Conservation (phyloP, 768 basidiomycete genomes). For the Tulasnella sp. region DNA sequence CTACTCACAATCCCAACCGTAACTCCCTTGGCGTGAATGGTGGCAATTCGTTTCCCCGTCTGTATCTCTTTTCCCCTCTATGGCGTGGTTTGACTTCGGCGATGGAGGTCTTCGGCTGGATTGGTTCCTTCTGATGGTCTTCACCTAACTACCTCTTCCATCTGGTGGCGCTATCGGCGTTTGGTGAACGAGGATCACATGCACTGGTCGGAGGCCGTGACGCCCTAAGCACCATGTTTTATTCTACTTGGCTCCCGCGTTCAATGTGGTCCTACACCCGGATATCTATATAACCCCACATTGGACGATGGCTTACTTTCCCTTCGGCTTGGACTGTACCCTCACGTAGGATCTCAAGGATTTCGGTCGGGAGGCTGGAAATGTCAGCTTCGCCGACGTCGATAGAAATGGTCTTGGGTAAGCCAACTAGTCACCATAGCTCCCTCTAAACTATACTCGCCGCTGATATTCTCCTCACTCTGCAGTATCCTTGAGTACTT, state of each 20-base stretch:
- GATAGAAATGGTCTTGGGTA: conserved; percentile 89
- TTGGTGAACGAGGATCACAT: too few species aligned
- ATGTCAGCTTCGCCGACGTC: conserved; percentile 89
- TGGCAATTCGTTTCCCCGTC: not conserved
- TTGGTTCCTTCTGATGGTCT: too few species aligned
- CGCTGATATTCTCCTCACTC: not conserved
- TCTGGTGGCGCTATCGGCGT: too few species aligned
- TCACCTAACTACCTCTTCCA: too few species aligned
- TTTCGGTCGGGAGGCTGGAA: conserved; percentile 88
- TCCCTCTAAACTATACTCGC: not conserved
- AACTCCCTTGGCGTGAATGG: not conserved
- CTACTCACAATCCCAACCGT: conserved; percentile 19
- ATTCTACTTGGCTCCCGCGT: too few species aligned
- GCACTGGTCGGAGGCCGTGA: too few species aligned
- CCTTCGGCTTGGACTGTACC: not conserved
- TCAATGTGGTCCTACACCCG: too few species aligned
- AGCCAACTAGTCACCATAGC: conserved; percentile 22
- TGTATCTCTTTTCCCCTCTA: too few species aligned
- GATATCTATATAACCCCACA: not conserved
- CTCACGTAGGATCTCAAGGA: conserved; percentile 82
- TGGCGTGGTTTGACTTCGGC: too few species aligned
- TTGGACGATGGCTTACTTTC: conserved; percentile 2
- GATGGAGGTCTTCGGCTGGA: too few species aligned
- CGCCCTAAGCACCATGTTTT: too few species aligned
- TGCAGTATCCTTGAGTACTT: conserved; percentile 82